Conservation (phyloP, 192 early-diverging fungal species). For the Geranomyces michiganensis region DNA sequence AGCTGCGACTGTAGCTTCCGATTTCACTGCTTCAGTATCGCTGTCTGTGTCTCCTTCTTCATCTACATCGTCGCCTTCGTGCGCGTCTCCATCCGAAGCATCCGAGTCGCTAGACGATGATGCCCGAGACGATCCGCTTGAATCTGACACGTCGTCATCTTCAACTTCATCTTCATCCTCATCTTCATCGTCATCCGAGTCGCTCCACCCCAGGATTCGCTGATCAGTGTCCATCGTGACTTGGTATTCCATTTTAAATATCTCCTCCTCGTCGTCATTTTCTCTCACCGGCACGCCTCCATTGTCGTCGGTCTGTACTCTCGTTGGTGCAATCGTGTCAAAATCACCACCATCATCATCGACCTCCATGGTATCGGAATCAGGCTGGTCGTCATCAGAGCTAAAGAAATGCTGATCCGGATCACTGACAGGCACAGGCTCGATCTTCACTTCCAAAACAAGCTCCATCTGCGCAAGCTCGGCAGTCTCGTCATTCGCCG, state of each 20-base stretch:
- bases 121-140: not conserved
- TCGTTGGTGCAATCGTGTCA: not conserved
- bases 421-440: slow-evolving; percentile 4
- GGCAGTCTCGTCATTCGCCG: not conserved
- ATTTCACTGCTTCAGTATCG: not conserved
- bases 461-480: not conserved
- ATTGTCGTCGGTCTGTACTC: not conserved
- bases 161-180: slow-evolving; percentile 34
- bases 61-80: slow-evolving; percentile 1
- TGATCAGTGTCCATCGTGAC: slow-evolving; percentile 16
- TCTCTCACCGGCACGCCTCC: not conserved
- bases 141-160: slow-evolving; percentile 16
- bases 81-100: not conserved
- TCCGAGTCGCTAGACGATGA: slow-evolving; percentile 6
- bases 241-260: not conserved
- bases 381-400: slow-evolving; percentile 14
- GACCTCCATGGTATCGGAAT: not conserved
- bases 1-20: not conserved
- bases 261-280: not conserved
- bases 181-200: slow-evolving; percentile 36
- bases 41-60: not conserved
- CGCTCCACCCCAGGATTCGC: slow-evolving; percentile 34
- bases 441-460: slow-evolving; percentile 2
- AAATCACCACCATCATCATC: not conserved
- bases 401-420: slow-evolving; percentile 15